Evolutionary conservation across 2,329 filamentous ascomycete genomes (phyloP).

Genomic region (Fusarium nurragi): DNA sequence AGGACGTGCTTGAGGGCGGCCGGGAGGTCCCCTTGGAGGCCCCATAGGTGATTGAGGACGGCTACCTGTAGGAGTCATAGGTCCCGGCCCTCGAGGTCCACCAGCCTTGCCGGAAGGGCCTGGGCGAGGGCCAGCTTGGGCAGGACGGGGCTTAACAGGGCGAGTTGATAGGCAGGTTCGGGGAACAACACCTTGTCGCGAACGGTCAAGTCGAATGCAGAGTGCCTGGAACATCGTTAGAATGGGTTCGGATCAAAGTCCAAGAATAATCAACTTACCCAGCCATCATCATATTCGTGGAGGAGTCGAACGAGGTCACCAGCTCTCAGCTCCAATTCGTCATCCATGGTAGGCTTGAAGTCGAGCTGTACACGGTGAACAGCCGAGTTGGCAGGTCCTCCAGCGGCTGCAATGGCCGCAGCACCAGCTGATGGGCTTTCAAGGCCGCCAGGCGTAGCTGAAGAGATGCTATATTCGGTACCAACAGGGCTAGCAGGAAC

Average conservation of each 20-base stretch:
- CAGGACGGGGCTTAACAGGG: constrained; percentile 84
- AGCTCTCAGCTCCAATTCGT: constrained; percentile 83
- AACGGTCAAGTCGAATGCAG: constrained; percentile 88
- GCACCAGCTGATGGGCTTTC: constrained; percentile 58
- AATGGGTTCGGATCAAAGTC: not conserved
- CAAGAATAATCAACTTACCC: constrained; percentile 68
- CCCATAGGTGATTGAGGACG: constrained; percentile 48
- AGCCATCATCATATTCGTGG: constrained; percentile 98
- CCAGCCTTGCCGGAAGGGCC: constrained; percentile 62
- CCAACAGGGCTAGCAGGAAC: constrained; percentile 68
- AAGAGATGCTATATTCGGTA: constrained; percentile 70
- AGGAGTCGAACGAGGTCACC: constrained; percentile 89
- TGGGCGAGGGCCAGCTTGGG: constrained; percentile 57
- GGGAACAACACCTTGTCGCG: constrained; percentile 90
- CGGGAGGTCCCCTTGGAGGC: constrained; percentile 49
- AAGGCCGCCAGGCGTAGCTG: constrained; percentile 59
- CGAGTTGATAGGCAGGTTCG: constrained; percentile 92
- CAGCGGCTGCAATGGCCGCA: constrained; percentile 69
- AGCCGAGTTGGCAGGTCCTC: constrained; percentile 66
- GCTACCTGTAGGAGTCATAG: constrained; percentile 47
- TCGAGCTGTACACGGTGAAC: constrained; percentile 95
- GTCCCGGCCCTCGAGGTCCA: constrained; percentile 37
- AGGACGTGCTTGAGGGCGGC: constrained; percentile 47
- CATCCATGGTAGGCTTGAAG: constrained; percentile 90
- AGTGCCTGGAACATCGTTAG: constrained; percentile 72